Conservation (phyloP, 169 alveolate genomes). For the Cryptosporidium viatorum region DNA sequence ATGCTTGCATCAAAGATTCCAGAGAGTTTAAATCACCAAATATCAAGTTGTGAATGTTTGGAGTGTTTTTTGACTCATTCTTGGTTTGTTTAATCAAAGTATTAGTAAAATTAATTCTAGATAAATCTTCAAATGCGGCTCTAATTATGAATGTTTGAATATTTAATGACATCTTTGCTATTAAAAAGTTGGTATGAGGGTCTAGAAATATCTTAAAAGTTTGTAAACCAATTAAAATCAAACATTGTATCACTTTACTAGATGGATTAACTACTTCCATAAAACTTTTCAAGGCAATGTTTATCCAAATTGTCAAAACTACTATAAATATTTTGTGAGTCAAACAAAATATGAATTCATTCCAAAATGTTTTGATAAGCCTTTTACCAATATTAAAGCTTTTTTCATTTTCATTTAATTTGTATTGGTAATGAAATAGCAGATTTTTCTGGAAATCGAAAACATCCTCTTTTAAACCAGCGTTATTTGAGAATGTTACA, state of each 20-base stretch:
- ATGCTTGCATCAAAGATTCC: conserved; percentile 31
- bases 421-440: not conserved
- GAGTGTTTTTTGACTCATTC: not conserved
- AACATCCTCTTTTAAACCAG: not conserved
- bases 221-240: not conserved
- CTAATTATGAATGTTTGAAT: conserved; percentile 1
- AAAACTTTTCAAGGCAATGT: not conserved
- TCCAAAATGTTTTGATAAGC: not conserved
- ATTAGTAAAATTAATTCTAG: not conserved
- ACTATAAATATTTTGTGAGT: not conserved
- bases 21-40: conserved; percentile 38
- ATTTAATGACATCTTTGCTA: conserved; percentile 13
- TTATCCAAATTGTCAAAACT: not conserved
- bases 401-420: not conserved
- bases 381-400: not conserved
- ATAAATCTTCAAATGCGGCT: not conserved
- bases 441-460: not conserved
- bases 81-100: not conserved
- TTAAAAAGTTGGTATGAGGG: conserved; percentile 11
- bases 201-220: conserved; percentile 31
- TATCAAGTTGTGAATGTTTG: conserved; percentile 26
- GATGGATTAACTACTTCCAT: not conserved
- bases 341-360: conserved; percentile 19
- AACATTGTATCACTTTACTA: not conserved
- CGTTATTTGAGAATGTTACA: not conserved